A percentile compares a stretch with the other conserved stretches of the same genome.
Evolutionary conservation across 495 filamentous ascomycete genomes (phyloP).

Genomic region (Hypomontagnella submonticulosa): DNA sequence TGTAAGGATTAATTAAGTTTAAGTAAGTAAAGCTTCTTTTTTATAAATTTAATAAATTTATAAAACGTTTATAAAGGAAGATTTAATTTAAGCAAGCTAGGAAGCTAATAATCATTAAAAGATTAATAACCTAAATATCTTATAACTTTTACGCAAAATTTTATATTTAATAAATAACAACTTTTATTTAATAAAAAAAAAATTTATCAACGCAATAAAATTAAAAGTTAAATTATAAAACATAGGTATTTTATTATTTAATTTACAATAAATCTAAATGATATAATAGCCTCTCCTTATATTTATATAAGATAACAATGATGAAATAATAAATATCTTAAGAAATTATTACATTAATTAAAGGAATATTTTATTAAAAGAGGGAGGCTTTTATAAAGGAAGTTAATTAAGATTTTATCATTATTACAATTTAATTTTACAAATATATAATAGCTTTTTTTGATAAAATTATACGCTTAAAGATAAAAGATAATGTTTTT

Average conservation of each 20-base stretch:
- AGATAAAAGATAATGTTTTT: neutral
- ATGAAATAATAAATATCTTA: neutral
- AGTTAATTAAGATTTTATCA: slow-evolving; percentile 1
- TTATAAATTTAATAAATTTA: neutral
- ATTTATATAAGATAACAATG: neutral
- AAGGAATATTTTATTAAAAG: neutral
- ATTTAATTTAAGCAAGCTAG: too few relatives aligned
- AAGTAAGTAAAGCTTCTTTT: slow-evolving; percentile 4
- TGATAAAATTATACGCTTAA: neutral
- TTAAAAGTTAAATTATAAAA: slow-evolving; percentile 4
- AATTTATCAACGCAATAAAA: neutral
- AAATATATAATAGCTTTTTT: slow-evolving; percentile 1
- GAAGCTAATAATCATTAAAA: too few relatives aligned
- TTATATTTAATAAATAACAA: neutral
- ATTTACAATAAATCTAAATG: slow-evolving; percentile 3
- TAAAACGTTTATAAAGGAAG: neutral
- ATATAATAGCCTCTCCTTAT: neutral
- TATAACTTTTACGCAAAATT: neutral
- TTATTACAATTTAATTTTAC: slow-evolving; percentile 3
- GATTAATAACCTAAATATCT: too few relatives aligned
- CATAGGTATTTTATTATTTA: neutral
- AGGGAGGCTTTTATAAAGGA: neutral
- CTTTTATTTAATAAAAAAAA: neutral
- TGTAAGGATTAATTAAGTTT: neutral
- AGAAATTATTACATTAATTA: neutral